Evolutionary conservation across 805 yeast genomes (phyloP).

Genomic region (Candida palmyrensis): DNA sequence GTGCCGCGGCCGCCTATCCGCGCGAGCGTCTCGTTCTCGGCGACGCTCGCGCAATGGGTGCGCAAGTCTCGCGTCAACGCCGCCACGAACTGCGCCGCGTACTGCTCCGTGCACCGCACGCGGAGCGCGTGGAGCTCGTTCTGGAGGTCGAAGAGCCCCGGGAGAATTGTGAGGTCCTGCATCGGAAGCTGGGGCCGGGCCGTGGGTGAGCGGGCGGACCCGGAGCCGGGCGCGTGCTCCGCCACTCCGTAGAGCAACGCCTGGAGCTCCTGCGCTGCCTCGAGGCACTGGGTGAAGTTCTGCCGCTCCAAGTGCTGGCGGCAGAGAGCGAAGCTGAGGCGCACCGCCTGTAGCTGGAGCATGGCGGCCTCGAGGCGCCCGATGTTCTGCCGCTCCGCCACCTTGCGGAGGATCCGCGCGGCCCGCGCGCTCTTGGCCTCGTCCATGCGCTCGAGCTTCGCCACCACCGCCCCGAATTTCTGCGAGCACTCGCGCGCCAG

Average conservation of each 20-base stretch:
- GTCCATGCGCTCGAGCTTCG: constrained; percentile 43
- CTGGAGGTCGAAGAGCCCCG: constrained; percentile 47
- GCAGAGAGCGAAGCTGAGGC: constrained; percentile 19
- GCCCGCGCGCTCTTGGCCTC: constrained; percentile 47
- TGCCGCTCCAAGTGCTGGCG: constrained; percentile 41
- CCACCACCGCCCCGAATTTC: constrained; percentile 42
- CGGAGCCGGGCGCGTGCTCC: constrained; percentile 16
- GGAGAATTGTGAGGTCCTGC: constrained; percentile 38
- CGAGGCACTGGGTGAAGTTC: constrained; percentile 51
- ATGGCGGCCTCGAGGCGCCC: constrained; percentile 59
- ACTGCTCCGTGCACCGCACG: constrained; percentile 65
- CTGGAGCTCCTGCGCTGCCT: constrained; percentile 53
- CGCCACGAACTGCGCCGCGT: constrained; percentile 52
- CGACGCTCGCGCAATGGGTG: constrained; percentile 46
- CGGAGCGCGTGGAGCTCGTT: constrained; percentile 52
- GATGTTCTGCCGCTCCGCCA: constrained; percentile 53
- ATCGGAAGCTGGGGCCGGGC: constrained; percentile 24
- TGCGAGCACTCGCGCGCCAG: constrained; percentile 49
- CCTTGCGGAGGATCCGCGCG: constrained; percentile 42
- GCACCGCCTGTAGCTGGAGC: constrained; percentile 43
- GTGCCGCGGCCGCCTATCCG: constrained; percentile 37
- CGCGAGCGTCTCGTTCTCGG: constrained; percentile 43
- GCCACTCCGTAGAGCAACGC: constrained; percentile 47
- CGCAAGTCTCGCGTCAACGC: constrained; percentile 59
- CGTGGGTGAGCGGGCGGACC: constrained; percentile 10